Conservation (phyloP, 768 basidiomycete genomes). For the Serendipita vermifera region DNA sequence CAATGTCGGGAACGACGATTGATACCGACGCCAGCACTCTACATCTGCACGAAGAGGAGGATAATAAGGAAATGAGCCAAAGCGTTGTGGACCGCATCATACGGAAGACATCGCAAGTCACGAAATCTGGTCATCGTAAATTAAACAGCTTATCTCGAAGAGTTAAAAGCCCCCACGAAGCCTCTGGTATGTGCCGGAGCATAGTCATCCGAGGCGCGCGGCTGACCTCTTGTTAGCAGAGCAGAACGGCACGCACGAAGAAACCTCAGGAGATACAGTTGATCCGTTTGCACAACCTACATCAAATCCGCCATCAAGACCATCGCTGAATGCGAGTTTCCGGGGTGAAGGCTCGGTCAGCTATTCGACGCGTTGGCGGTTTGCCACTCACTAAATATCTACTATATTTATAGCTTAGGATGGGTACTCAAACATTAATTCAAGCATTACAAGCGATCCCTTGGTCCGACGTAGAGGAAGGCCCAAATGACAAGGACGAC, state of each 20-base stretch:
- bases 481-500: slow-evolving; percentile 47
- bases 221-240: slow-evolving; percentile 25
- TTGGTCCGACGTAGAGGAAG: slow-evolving; percentile 56
- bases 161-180: slow-evolving; percentile 21
- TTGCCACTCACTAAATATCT: slow-evolving; percentile 11
- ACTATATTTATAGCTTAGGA: slow-evolving; percentile 49
- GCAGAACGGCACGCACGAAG: slow-evolving; percentile 23
- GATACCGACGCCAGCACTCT: slow-evolving; percentile 15
- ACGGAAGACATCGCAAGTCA: slow-evolving; percentile 7
- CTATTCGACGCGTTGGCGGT: slow-evolving; percentile 14
- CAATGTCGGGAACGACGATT: slow-evolving; percentile 19
- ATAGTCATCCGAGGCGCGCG: slow-evolving; percentile 20
- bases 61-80: slow-evolving; percentile 19
- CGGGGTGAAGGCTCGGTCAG: slow-evolving; percentile 60
- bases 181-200: slow-evolving; percentile 35
- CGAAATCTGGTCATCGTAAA: slow-evolving; percentile 11
- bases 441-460: slow-evolving; percentile 80
- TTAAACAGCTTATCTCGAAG: slow-evolving; percentile 23
- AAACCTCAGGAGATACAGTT: slow-evolving; percentile 43
- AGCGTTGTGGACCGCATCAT: slow-evolving; percentile 19
- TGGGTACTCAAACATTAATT: slow-evolving; percentile 78
- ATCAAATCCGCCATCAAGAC: slow-evolving; percentile 25
- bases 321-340: slow-evolving; percentile 41
- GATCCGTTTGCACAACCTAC: slow-evolving; percentile 43
- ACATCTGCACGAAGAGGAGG: slow-evolving; percentile 15